Evolutionary conservation across 768 basidiomycete species (phyloP).

Genomic region (Fistulinella prunicolor): DNA sequence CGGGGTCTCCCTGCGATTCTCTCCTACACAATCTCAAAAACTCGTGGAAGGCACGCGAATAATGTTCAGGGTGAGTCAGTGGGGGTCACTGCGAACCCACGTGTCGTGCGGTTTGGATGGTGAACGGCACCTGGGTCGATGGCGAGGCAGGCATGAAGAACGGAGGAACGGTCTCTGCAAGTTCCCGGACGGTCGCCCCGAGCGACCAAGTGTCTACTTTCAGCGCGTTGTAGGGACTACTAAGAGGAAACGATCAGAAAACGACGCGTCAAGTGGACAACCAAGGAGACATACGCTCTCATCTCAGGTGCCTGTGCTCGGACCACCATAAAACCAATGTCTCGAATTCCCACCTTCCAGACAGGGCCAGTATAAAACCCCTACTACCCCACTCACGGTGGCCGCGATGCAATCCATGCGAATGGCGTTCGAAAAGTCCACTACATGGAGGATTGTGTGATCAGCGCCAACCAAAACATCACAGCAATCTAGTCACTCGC

Average conservation of each 20-base stretch:
- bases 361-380: slow-evolving; percentile 83
- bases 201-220: slow-evolving; percentile 81
- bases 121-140: slow-evolving; percentile 14
- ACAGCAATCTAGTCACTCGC: slow-evolving; percentile 38
- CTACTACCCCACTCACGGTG: slow-evolving; percentile 54
- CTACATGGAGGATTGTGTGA: slow-evolving; percentile 41
- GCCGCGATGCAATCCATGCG: slow-evolving; percentile 52
- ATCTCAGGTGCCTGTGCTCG: slow-evolving; percentile 78
- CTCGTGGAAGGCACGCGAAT: slow-evolving; percentile 68
- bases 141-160: slow-evolving; percentile 47
- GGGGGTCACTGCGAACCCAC: slow-evolving; percentile 65
- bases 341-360: too few species aligned
- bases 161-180: slow-evolving; percentile 72
- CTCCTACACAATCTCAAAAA: slow-evolving; percentile 68
- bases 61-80: slow-evolving; percentile 54
- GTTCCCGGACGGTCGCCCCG: slow-evolving; percentile 82
- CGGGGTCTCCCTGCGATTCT: slow-evolving; percentile 54
- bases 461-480: not conserved
- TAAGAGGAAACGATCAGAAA: slow-evolving; percentile 26
- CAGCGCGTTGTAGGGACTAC: slow-evolving; percentile 68
- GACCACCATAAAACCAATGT: too few species aligned
- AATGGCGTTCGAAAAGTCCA: slow-evolving; percentile 80
- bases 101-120: slow-evolving; percentile 40
- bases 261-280: not conserved
- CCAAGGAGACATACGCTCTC: slow-evolving; percentile 49